These are phyloP conservation scores for Fomitiporia mediterranea DNA, from an alignment of 1,284 basidiomycete genomes.

Conservation along the genomic window DNA sequence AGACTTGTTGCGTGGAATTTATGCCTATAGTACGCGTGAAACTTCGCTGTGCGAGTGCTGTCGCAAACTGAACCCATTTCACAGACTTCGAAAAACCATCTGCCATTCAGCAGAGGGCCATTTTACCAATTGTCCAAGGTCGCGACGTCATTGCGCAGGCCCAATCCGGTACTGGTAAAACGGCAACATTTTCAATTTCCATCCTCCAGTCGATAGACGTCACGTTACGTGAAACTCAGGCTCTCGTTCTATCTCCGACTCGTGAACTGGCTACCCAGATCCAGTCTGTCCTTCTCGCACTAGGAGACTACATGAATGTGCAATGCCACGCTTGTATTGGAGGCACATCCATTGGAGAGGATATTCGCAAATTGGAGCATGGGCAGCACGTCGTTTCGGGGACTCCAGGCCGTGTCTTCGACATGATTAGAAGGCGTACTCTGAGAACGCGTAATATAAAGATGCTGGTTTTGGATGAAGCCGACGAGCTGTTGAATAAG, in stretches of 20 bases:
- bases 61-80: constrained; percentile 4
- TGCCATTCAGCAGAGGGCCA: constrained; percentile 97
- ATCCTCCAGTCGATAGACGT: constrained; percentile 96
- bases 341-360: constrained; percentile 96
- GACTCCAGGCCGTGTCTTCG: constrained; percentile 97
- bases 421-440: constrained; percentile 97
- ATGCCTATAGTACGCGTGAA: constrained; percentile 86
- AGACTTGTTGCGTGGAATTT: constrained; percentile 94
- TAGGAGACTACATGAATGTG: constrained; percentile 99
- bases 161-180: constrained; percentile 99
- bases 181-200: constrained; percentile 95
- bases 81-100: constrained; percentile 98
- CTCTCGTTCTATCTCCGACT: constrained; percentile 91
- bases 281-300: constrained; percentile 94
- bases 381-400: constrained; percentile 98
- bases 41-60: constrained; percentile 10
- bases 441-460: constrained; percentile 98
- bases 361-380: constrained; percentile 97
- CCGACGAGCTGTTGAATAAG: constrained; percentile 95
- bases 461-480: constrained; percentile 98
- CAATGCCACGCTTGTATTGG: constrained; percentile 99
- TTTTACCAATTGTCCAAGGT: constrained; percentile 91
- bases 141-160: constrained; percentile 98
- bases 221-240: constrained; percentile 93
- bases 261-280: constrained; percentile 97